These are phyloP conservation scores for Colletotrichum graminicola DNA, from an alignment of 2,329 filamentous ascomycete species.

Conservation along the genomic window DNA sequence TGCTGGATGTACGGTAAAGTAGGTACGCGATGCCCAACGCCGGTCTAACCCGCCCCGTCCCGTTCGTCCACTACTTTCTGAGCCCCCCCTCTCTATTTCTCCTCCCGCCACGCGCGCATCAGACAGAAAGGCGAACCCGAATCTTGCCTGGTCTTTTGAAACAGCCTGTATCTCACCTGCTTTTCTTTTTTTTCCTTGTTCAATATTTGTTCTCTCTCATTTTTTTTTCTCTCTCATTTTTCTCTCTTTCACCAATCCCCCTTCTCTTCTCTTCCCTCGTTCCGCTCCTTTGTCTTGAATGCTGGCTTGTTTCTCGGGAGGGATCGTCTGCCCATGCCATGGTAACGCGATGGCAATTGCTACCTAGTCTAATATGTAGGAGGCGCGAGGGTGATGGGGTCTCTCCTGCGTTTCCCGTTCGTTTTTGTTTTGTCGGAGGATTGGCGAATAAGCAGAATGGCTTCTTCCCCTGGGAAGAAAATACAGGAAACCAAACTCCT, in stretches of 20 bases:
- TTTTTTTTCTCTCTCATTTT: neutral
- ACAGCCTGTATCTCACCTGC: neutral
- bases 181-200: neutral
- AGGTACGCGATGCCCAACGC: neutral
- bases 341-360: neutral
- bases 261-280: neutral
- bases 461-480: neutral
- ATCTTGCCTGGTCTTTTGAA: neutral
- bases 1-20: slow-evolving; percentile 1
- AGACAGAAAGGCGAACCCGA: neutral
- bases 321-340: neutral
- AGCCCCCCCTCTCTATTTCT: neutral
- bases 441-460: neutral
- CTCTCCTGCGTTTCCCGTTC: neutral
- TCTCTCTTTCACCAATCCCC: neutral
- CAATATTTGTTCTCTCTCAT: neutral
- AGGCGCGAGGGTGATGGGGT: too few relatives aligned
- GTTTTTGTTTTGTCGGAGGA: too few relatives aligned
- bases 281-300: neutral
- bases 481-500: neutral
- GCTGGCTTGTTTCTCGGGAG: neutral
- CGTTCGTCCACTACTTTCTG: neutral
- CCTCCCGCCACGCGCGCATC: neutral
- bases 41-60: neutral
- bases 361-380: neutral